Evolutionary conservation across 2,329 filamentous ascomycete species (phyloP).

Genomic region (Exophiala calicioides): DNA sequence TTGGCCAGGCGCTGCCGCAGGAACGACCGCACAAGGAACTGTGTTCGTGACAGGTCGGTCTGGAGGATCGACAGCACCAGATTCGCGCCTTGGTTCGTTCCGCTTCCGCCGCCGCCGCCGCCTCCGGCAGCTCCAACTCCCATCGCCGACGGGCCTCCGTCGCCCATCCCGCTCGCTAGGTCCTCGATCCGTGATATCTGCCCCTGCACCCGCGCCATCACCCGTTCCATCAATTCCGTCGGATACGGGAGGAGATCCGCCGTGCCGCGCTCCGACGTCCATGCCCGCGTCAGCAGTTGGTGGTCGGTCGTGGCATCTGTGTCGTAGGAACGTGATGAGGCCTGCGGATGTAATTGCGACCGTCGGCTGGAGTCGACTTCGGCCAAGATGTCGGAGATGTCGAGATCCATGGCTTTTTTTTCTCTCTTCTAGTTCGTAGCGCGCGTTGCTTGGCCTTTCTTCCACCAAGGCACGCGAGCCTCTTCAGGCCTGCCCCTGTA

Average conservation of each 20-base stretch:
- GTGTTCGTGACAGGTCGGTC: conserved; percentile 92
- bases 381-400: conserved; percentile 51
- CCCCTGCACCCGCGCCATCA: conserved; percentile 68
- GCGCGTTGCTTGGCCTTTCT: not conserved
- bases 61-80: conserved; percentile 93
- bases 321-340: conserved; percentile 16
- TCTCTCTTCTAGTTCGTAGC: not conserved
- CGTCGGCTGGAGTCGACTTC: conserved; percentile 43
- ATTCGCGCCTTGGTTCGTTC: conserved; percentile 83
- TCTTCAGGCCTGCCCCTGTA: no score
- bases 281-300: conserved; percentile 84
- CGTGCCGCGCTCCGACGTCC: conserved; percentile 87
- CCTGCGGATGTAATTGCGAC: conserved; percentile 2
- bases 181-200: conserved; percentile 69
- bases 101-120: conserved; percentile 60
- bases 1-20: conserved; percentile 85
- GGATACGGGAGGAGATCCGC: conserved; percentile 85
- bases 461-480: no score
- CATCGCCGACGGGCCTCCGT: conserved; percentile 31
- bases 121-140: conserved; percentile 20
- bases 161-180: conserved; percentile 44
- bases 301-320: conserved; percentile 60
- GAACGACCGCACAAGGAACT: conserved; percentile 83
- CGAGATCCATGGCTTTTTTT: conserved; percentile 24
- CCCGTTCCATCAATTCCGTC: conserved; percentile 74